phyloP scores from a whole-genome alignment of 2,329 filamentous ascomycete genomes.

The Clonostachys byssicola region DNA sequence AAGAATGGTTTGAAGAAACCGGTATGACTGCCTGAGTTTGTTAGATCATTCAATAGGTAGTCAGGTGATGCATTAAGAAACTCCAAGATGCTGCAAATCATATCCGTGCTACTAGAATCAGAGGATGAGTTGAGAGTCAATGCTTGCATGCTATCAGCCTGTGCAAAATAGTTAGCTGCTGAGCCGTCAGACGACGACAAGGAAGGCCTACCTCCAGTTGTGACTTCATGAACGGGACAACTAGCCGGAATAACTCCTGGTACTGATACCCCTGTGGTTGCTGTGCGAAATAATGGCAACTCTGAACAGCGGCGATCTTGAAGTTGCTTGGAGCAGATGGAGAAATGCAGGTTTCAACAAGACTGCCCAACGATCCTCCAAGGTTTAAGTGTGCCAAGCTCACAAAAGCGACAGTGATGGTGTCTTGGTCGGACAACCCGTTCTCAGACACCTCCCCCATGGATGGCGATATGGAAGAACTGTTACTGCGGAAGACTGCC shows the following conservation, averaged over 20 bases:
- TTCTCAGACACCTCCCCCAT: conserved; percentile 26
- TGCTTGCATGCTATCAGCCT: not conserved
- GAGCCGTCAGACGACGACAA: not conserved
- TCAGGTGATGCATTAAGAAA: conserved; percentile 50
- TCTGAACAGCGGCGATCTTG: conserved; percentile 59
- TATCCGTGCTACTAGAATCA: conserved; percentile 7
- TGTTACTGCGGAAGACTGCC: conserved; percentile 52
- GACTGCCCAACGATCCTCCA: conserved; percentile 50
- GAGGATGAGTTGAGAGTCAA: conserved; percentile 1
- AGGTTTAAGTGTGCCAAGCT: conserved; percentile 59
- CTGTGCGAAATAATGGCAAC: conserved; percentile 58
- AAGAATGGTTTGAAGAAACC: conserved; percentile 45
- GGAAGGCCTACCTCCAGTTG: conserved; percentile 47
- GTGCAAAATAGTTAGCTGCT: too few relatives aligned
- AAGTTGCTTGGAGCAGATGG: conserved; percentile 53
- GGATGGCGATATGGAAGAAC: conserved; percentile 4
- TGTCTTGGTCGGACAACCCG: conserved; percentile 54
- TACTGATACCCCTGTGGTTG: conserved; percentile 44
- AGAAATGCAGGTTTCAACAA: conserved; percentile 53
- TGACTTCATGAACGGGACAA: conserved; percentile 50
- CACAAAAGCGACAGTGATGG: conserved; percentile 65
- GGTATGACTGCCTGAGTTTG: conserved; percentile 12
- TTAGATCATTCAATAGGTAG: conserved; percentile 21
- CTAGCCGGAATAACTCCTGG: conserved; percentile 48
- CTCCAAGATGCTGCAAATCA: conserved; percentile 39